Evolutionary conservation across 2,329 filamentous ascomycete genomes (phyloP).

Genomic region (Fusarium sp.): DNA sequence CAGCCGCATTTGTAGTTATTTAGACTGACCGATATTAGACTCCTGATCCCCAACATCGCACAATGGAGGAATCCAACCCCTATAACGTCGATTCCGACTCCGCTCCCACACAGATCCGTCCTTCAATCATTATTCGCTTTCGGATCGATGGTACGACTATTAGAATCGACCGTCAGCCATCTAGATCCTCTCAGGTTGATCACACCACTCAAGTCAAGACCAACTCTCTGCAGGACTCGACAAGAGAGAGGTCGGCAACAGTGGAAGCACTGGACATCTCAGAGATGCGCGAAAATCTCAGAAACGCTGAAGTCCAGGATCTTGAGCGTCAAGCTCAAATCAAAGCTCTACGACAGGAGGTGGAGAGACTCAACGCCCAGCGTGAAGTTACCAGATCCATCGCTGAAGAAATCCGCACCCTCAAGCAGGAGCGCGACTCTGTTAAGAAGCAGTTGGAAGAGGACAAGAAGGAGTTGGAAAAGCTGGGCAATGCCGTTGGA

Average conservation of each 20-base stretch:
- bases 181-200: no score
- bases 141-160: no score
- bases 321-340: no score
- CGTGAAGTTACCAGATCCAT: not conserved
- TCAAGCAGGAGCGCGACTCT: not conserved
- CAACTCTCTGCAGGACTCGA: not conserved
- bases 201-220: not conserved
- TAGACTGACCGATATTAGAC: not conserved
- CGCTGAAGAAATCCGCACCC: not conserved
- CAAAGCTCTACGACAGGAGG: not conserved
- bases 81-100: no score
- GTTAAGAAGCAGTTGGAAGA: not conserved
- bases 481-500: not conserved
- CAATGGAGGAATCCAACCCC: not conserved
- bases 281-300: not conserved
- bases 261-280: not conserved
- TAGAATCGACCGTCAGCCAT: no score
- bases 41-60: not conserved
- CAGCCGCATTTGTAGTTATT: not conserved
- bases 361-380: not conserved
- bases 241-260: not conserved
- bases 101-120: no score
- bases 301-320: not conserved
- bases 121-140: no score
- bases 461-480: not conserved